These are phyloP conservation scores for Diospyros lotus DNA, from an alignment of 148 eudicot species.

Conservation along the genomic window DNA sequence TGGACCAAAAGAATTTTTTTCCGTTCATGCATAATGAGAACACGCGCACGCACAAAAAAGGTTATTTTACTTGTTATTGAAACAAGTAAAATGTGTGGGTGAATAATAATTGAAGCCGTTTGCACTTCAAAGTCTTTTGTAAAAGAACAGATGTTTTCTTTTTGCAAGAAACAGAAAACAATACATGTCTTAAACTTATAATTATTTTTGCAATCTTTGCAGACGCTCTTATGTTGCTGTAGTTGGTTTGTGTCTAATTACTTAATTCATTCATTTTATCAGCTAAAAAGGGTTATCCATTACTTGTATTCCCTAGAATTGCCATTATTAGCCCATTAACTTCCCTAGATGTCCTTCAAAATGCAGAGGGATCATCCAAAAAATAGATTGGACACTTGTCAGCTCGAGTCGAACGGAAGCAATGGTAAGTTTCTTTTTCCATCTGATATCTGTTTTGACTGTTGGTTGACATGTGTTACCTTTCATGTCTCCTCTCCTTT, in stretches of 20 bases:
- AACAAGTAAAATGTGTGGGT: not conserved
- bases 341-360: conserved; percentile 13
- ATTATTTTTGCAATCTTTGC: too few species aligned
- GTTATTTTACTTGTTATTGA: too few species aligned
- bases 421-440: conserved; percentile 41
- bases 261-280: conserved; percentile 1
- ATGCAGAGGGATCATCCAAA: conserved; percentile 66
- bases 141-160: not conserved
- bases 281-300: not conserved
- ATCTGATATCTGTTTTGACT: not conserved
- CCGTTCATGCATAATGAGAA: too few species aligned
- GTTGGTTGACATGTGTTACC: not conserved
- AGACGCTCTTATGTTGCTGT: not conserved
- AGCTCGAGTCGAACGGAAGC: conserved; percentile 64
- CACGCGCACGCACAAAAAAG: too few species aligned
- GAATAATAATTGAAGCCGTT: not conserved
- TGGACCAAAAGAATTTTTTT: too few species aligned
- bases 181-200: too few species aligned
- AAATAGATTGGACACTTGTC: conserved; percentile 62
- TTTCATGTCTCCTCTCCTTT: conserved; percentile 1
- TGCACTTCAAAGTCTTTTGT: not conserved
- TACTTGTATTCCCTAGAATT: not conserved
- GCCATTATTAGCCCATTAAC: too few species aligned
- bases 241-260: conserved; percentile 3
- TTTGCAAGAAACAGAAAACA: not conserved